These are phyloP conservation scores for Spizellomyces punctatus DNA, from an alignment of 192 early-diverging fungal species.

Conservation along the genomic window DNA sequence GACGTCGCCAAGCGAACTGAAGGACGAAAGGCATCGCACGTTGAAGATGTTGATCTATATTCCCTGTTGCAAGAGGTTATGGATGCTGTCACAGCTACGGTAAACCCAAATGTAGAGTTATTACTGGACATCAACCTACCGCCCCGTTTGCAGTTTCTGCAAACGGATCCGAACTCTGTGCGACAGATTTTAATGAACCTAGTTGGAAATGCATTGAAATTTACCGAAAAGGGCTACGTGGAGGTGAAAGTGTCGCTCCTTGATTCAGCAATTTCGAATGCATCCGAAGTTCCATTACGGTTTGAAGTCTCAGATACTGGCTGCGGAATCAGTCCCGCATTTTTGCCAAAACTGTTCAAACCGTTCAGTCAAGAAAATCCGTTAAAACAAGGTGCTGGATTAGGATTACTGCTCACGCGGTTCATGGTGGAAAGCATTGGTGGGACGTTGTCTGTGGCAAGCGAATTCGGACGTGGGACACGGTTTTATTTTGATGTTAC, in stretches of 20 bases:
- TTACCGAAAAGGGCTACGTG: constrained; percentile 52
- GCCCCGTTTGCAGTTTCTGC: constrained; percentile 1
- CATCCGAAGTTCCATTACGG: constrained; percentile 24
- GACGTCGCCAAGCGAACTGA: constrained; percentile 36
- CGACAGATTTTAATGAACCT: constrained; percentile 43
- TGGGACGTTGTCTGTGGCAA: constrained; percentile 48
- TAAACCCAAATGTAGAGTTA: constrained; percentile 17
- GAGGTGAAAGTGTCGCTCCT: constrained; percentile 43
- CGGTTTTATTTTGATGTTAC: constrained; percentile 16
- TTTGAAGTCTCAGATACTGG: constrained; percentile 7
- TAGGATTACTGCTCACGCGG: constrained; percentile 49
- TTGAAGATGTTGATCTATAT: constrained; percentile 19
- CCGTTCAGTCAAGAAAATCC: constrained; percentile 38
- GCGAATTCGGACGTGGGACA: constrained; percentile 13
- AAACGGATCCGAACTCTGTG: constrained; percentile 36
- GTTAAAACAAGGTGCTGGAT: constrained; percentile 49
- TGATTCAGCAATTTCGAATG: constrained; percentile 15
- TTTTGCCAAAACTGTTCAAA: not conserved
- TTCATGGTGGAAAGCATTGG: constrained; percentile 47
- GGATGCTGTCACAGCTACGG: constrained; percentile 17
- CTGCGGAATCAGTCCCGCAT: not conserved
- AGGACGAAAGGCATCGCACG: not conserved
- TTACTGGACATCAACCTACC: constrained; percentile 13
- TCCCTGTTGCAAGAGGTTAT: constrained; percentile 26
- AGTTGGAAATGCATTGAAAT: constrained; percentile 55